These are phyloP conservation scores for Flaveria floridana DNA, from an alignment of 140 eudicot genomes.

Conservation along the genomic window DNA sequence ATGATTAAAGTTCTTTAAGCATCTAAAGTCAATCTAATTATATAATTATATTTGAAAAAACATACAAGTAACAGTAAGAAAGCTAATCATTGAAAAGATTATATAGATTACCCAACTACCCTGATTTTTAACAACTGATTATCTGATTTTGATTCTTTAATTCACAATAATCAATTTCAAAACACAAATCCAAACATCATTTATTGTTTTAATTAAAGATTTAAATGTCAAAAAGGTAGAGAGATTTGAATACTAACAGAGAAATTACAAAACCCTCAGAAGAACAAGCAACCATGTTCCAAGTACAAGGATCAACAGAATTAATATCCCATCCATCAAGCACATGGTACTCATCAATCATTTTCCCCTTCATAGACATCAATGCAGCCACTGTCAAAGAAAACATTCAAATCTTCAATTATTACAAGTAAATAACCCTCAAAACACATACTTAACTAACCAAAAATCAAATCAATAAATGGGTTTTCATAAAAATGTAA, in stretches of 20 bases:
- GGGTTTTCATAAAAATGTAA: conserved; percentile 18
- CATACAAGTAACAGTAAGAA: neutral
- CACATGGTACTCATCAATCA: conserved; percentile 78
- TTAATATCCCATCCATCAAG: conserved; percentile 97
- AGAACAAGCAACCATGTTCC: conserved; percentile 96
- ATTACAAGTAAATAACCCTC: conserved; percentile 1
- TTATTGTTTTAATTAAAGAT: neutral
- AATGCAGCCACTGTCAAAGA: conserved; percentile 78
- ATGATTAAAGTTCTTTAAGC: neutral
- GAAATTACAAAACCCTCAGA: conserved; percentile 86
- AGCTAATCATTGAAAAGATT: conserved; percentile 7
- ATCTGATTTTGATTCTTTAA: neutral
- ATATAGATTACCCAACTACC: neutral
- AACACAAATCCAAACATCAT: conserved; percentile 8
- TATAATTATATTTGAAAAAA: neutral
- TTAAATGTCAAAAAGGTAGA: neutral
- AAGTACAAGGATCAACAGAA: conserved; percentile 99
- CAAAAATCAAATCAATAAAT: neutral
- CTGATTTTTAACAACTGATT: neutral
- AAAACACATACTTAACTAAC: neutral
- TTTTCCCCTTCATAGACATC: conserved; percentile 80
- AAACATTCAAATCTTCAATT: conserved; percentile 10
- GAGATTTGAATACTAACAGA: conserved; percentile 53
- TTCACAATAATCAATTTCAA: neutral
- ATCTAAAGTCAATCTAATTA: neutral